Conservation (phyloP, 176 grass and related monocot species). For the Triticum urartu region DNA sequence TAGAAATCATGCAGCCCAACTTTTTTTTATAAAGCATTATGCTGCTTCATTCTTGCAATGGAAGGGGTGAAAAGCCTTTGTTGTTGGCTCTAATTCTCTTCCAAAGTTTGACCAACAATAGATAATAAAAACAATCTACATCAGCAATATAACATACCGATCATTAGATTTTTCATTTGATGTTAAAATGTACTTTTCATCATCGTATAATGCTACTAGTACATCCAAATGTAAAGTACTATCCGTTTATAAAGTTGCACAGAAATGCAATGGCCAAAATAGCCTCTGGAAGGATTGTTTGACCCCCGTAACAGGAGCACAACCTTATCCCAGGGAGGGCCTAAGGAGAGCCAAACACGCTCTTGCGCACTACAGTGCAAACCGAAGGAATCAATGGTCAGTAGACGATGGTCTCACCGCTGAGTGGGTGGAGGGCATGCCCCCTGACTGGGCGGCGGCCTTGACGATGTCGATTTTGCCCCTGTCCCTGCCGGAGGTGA, state of each 20-base stretch:
- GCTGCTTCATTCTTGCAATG: not conserved
- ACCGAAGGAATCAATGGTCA: not conserved
- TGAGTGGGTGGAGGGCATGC: constrained; percentile 96
- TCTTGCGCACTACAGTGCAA: not conserved
- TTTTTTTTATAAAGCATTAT: not conserved
- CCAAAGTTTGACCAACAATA: not conserved
- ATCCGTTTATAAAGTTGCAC: too few relatives aligned
- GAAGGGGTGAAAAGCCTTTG: not conserved
- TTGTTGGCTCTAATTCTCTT: not conserved
- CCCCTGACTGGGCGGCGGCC: constrained; percentile 53
- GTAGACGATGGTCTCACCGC: constrained; percentile 42
- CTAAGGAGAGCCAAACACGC: not conserved
- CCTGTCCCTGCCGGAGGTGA: constrained; percentile 47
- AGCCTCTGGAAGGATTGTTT: not conserved
- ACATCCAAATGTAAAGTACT: not conserved
- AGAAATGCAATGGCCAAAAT: not conserved
- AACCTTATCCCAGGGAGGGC: not conserved
- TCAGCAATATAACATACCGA: not conserved
- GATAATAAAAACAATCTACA: not conserved
- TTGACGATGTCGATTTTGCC: constrained; percentile 52
- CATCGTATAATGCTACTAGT: not conserved
- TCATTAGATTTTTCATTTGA: not conserved
- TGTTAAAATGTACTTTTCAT: not conserved
- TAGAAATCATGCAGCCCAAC: not conserved
- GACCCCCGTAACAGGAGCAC: not conserved